phyloP scores from a whole-genome alignment of 305 asterid genomes.

The Salvia sclarea region DNA sequence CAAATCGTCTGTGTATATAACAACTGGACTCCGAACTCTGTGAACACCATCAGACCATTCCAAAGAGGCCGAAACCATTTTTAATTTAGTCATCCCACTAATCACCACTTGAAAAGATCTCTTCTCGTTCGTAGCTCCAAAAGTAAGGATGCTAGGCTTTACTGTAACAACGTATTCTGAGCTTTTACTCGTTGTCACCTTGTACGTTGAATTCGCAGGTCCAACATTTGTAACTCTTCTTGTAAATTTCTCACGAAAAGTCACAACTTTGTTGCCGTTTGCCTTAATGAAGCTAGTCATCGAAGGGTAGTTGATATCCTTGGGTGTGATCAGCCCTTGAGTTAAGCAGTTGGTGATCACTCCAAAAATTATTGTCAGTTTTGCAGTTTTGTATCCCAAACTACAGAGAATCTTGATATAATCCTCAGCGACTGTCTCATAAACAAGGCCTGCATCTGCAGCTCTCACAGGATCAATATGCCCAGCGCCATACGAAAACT shows the following conservation, averaged over 20 bases:
- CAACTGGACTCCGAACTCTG: slow-evolving; percentile 47
- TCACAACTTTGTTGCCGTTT: neutral
- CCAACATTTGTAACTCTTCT: slow-evolving; percentile 43
- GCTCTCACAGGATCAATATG: slow-evolving; percentile 50
- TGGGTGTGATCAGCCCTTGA: neutral
- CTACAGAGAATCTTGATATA: slow-evolving; percentile 34
- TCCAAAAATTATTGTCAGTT: slow-evolving; percentile 21
- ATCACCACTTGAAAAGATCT: slow-evolving; percentile 39
- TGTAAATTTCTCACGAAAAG: slow-evolving; percentile 27
- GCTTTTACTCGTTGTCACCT: slow-evolving; percentile 26
- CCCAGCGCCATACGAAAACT: slow-evolving; percentile 42
- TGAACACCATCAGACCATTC: slow-evolving; percentile 51
- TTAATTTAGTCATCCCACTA: slow-evolving; percentile 13
- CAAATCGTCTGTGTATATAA: slow-evolving; percentile 24
- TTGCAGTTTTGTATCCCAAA: slow-evolving; percentile 18
- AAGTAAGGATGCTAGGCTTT: slow-evolving; percentile 29
- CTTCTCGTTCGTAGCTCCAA: slow-evolving; percentile 30
- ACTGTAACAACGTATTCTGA: slow-evolving; percentile 22
- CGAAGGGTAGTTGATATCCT: slow-evolving; percentile 47
- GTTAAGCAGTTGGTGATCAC: slow-evolving; percentile 28
- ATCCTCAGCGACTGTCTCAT: slow-evolving; percentile 35
- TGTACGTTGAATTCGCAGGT: slow-evolving; percentile 25
- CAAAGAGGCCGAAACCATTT: slow-evolving; percentile 30
- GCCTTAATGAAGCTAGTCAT: slow-evolving; percentile 21
- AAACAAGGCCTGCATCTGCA: slow-evolving; percentile 43